Base-by-base conservation (phyloP, 2,329 filamentous ascomycete species). In the Knufia petricola region DNA sequence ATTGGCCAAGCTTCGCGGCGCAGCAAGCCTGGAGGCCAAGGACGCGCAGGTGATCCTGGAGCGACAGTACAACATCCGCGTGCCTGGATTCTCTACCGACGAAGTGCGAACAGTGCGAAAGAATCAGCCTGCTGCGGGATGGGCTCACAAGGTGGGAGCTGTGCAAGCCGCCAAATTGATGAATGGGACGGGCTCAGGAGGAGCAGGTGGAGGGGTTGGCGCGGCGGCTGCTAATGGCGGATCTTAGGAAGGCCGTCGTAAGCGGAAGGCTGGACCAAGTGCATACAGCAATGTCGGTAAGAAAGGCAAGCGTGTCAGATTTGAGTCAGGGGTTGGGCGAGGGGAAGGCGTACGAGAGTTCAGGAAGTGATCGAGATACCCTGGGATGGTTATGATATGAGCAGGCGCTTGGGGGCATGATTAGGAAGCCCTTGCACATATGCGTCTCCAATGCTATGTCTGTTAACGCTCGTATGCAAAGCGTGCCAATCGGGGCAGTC, bases 111-210 rank as follows among this genome's bases (percentile, higher is more conserved):
- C 88, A 0, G 90, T 96, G 24, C 83, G 89, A 64, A 95, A 95
- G 72, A 84, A 94, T 46, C 85, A 92, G 64, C 92, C 92, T 1
- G 82, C 87, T 17, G 73, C 84, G 13, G 85, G 81, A 19, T 98
- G 92, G 88, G 90, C 92, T 53, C 84, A 85, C 57, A 98, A 98
- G 75, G 94, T 98, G 84, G 90, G 88, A 61, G 90, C 92, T 20
- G 84, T 98, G 13, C 88, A 95, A 68, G 90, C 56, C 24, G 56
- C 56, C 6, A 59, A 59, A 38, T 45, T 59, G 40, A 58, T 55
- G 15, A 54, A 50, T 26, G 55, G 56, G 19, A 50, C 32, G 6
- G 50, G 46, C 13, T 44, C 26, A 21, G 37, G 21, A n/a, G 30
- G 21, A 12, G 46, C 21, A 3, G 26, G n/a, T 26, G 26, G 24